phyloP scores from a whole-genome alignment of 2,329 filamentous ascomycete genomes.

The Geoglossum cookeanum region DNA sequence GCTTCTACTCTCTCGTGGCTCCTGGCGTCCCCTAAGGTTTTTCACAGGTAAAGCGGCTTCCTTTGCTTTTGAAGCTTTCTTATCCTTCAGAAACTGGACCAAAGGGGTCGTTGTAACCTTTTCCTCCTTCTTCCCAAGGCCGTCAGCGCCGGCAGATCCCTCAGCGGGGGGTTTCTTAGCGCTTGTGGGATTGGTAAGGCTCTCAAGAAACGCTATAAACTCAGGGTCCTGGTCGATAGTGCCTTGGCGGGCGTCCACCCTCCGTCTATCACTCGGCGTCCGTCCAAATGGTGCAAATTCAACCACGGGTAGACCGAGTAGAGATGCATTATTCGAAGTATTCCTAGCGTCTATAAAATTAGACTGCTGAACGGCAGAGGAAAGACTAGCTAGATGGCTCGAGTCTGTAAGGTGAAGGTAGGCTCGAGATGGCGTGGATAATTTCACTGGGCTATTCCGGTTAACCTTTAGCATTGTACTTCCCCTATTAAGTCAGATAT shows the following conservation, averaged over 20 bases:
- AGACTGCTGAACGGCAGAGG: conserved; percentile 47
- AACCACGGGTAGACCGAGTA: conserved; percentile 60
- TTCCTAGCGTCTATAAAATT: conserved; percentile 69
- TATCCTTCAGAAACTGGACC: conserved; percentile 77
- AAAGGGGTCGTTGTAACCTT: conserved; percentile 71
- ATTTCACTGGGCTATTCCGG: conserved; percentile 52
- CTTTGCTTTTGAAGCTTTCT: conserved; percentile 44
- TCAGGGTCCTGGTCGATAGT: conserved; percentile 94
- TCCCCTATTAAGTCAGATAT: not conserved
- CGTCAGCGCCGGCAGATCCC: conserved; percentile 30
- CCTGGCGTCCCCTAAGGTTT: not conserved
- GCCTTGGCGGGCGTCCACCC: conserved; percentile 69
- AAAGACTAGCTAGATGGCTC: conserved; percentile 45
- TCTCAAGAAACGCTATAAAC: conserved; percentile 83
- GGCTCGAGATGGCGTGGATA: conserved; percentile 59
- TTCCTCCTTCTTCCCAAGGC: conserved; percentile 28
- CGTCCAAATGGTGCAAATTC: conserved; percentile 76
- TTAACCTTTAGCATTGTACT: conserved; percentile 8
- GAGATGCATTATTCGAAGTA: conserved; percentile 48
- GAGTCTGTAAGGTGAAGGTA: conserved; percentile 67
- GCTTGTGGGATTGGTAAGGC: conserved; percentile 54
- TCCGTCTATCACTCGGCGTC: conserved; percentile 52
- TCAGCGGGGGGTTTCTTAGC: conserved; percentile 28
- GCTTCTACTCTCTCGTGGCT: not conserved
- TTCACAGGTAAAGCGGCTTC: conserved; percentile 13